A percentile compares a stretch with the other conserved stretches of the same genome.
These are phyloP conservation scores for Epichloe glyceriae DNA, from an alignment of 2,329 filamentous ascomycete species.

Conservation along the genomic window DNA sequence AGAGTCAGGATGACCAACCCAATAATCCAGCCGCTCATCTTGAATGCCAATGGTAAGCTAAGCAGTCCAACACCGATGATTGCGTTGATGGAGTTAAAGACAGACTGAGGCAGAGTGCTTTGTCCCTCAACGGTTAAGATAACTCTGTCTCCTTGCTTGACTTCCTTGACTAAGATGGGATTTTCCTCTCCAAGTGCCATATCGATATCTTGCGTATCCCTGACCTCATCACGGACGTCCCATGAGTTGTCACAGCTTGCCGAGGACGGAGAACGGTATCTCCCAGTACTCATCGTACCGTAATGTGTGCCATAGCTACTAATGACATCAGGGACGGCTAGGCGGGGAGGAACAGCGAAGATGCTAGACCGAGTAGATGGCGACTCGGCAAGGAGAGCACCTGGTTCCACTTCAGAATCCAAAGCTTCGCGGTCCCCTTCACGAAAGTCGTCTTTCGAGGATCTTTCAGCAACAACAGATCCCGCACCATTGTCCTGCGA, in stretches of 20 bases:
- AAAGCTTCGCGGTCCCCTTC: conserved; percentile 30
- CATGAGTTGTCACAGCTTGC: conserved; percentile 27
- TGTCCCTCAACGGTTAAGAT: conserved; percentile 79
- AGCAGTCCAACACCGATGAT: conserved; percentile 82
- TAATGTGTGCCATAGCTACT: conserved; percentile 54
- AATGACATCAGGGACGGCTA: conserved; percentile 56
- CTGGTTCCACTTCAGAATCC: conserved; percentile 28
- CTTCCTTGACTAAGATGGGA: conserved; percentile 74
- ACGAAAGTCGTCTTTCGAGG: conserved; percentile 15
- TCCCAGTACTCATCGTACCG: conserved; percentile 30
- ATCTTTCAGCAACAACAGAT: neutral
- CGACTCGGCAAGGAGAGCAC: conserved; percentile 15
- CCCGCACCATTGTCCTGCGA: neutral
- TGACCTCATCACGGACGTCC: conserved; percentile 22
- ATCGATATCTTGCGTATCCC: conserved; percentile 13
- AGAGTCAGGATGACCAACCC: conserved; percentile 64
- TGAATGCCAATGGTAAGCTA: conserved; percentile 76
- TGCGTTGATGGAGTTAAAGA: conserved; percentile 94
- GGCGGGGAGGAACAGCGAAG: conserved; percentile 44
- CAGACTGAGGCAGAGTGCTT: conserved; percentile 88
- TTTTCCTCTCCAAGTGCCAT: conserved; percentile 26
- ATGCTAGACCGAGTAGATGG: conserved; percentile 28
- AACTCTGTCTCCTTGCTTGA: conserved; percentile 77
- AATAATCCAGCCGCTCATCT: conserved; percentile 77
- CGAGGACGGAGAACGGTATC: conserved; percentile 27